These are phyloP conservation scores for Sporothrix mexicana DNA, from an alignment of 2,329 filamentous ascomycete species.

Conservation along the genomic window DNA sequence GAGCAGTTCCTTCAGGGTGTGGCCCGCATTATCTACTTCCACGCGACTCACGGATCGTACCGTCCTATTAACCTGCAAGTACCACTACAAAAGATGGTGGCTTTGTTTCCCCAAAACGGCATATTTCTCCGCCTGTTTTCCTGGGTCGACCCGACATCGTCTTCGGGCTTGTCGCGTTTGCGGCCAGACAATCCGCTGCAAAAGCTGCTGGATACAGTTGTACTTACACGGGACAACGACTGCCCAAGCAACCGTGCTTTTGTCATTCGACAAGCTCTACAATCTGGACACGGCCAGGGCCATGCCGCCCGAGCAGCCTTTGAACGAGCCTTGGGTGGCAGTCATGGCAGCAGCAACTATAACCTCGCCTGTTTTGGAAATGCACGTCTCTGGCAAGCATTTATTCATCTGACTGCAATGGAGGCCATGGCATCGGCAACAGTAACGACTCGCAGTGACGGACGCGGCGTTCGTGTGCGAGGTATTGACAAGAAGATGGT, in stretches of 20 bases:
- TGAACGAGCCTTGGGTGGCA: slow-evolving; percentile 55
- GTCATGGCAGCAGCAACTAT: slow-evolving; percentile 35
- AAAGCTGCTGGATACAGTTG: slow-evolving; percentile 62
- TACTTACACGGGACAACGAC: slow-evolving; percentile 50
- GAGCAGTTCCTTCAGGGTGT: slow-evolving; percentile 71
- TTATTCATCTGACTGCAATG: slow-evolving; percentile 51
- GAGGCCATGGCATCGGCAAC: slow-evolving; percentile 30
- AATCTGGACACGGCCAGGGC: slow-evolving; percentile 55
- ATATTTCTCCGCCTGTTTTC: slow-evolving; percentile 74
- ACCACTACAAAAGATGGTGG: slow-evolving; percentile 65
- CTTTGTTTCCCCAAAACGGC: slow-evolving; percentile 74
- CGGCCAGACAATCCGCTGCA: slow-evolving; percentile 78
- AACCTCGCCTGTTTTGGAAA: slow-evolving; percentile 43
- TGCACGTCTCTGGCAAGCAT: slow-evolving; percentile 56
- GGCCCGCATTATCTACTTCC: slow-evolving; percentile 68
- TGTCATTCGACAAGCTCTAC: slow-evolving; percentile 58
- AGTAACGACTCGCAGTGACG: slow-evolving; percentile 44
- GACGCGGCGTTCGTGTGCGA: slow-evolving; percentile 37
- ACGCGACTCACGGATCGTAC: slow-evolving; percentile 69
- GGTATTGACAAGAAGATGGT: slow-evolving; percentile 32
- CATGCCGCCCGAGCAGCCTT: slow-evolving; percentile 59
- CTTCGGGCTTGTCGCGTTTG: slow-evolving; percentile 46
- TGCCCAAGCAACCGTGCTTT: slow-evolving; percentile 54
- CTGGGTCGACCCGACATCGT: slow-evolving; percentile 66
- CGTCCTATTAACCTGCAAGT: slow-evolving; percentile 69